Percentiles rank a stretch among this genome's conserved stretches.
Evolutionary conservation across 352 stramenopile species (phyloP).

Genomic region (Pythium dissotocum): DNA sequence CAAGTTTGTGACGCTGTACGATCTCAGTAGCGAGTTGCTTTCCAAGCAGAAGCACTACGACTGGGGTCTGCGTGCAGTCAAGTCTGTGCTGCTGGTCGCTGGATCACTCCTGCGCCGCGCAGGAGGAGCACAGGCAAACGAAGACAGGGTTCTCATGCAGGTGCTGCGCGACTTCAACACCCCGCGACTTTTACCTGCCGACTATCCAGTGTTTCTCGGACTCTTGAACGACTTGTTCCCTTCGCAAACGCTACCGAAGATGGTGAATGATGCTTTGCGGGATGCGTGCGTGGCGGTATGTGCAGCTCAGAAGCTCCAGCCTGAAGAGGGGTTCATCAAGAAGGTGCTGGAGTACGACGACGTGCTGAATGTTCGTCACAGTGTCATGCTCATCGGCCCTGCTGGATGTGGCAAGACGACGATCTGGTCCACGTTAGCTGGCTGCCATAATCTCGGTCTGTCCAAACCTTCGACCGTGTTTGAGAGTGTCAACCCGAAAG

Average conservation of each 20-base stretch:
- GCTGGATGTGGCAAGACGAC: slow-evolving; percentile 95
- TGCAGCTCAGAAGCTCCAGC: slow-evolving; percentile 76
- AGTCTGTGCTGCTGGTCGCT: slow-evolving; percentile 96
- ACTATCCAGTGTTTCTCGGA: slow-evolving; percentile 94
- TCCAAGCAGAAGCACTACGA: slow-evolving; percentile 93
- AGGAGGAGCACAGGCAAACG: slow-evolving; percentile 39
- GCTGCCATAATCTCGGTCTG: slow-evolving; percentile 71
- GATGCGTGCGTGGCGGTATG: slow-evolving; percentile 54
- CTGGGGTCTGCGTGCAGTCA: slow-evolving; percentile 94
- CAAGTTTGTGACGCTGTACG: slow-evolving; percentile 92
- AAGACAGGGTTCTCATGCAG: slow-evolving; percentile 94
- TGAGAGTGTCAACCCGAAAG: slow-evolving; percentile 96
- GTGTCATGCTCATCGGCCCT: slow-evolving; percentile 95
- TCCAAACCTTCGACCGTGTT: slow-evolving; percentile 91
- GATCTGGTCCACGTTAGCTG: slow-evolving; percentile 94
- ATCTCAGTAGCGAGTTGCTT: slow-evolving; percentile 84
- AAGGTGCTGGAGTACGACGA: slow-evolving; percentile 96
- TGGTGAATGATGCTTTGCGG: slow-evolving; percentile 48
- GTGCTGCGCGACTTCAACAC: slow-evolving; percentile 97
- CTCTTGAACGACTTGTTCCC: slow-evolving; percentile 95
- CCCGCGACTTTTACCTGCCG: slow-evolving; percentile 90
- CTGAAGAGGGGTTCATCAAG: slow-evolving; percentile 94
- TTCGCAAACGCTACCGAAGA: slow-evolving; percentile 38
- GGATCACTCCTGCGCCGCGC: slow-evolving; percentile 90
- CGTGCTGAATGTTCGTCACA: slow-evolving; percentile 94